Evolutionary conservation across 768 basidiomycete genomes (phyloP), one percentile per base, ranked within the genome.

Genomic region (Suillus americanus): DNA sequence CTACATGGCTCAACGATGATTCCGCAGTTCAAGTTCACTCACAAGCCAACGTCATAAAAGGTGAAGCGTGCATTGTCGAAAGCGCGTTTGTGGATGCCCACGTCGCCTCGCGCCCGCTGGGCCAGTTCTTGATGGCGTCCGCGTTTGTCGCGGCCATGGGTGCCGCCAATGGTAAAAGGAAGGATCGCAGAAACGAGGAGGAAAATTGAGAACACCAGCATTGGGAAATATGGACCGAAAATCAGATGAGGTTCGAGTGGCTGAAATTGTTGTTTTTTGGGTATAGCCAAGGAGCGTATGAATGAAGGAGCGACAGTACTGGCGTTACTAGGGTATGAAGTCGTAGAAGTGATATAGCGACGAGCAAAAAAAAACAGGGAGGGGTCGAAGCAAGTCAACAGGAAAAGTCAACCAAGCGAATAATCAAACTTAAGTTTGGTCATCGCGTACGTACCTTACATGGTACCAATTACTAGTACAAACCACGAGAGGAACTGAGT

Each of bases 21-120:
- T 37, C 18, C n/a, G n/a, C 33, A 23, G 5, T 38, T 18, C 4
- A 18, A 51, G 33, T 56, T 25, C 14, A 70, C 77, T 69, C 66
- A 85, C 85, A 84, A 67, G 57, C 85, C 85, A 63, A 79, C 82
- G 37, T 83, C 79, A 68, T 85, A 89, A 65, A 75, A 89, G 5
- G 86, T 83, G 75, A 82, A 82, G 61, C 81, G 82, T 4, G 82
- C 69, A 53, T 67, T 64, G 51, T 67, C 63, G 62, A 74, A 78
- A 3, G 63, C 50, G 33, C 84, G 80, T 67, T 79, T 78, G 57
- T 76, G 69, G 10, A 71, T 3, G n/a, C 56, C 64, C 3, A 82
- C 69, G 30, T 81, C 76, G 13, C 75, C 79, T 35, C 75, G 72
- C 37, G 78, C 77, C n/a, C 83, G 83, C 59, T 76, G 79, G 14